Percentiles rank a stretch among this genome's conserved stretches.
Conservation (phyloP, 2,329 filamentous ascomycete genomes). For the Tothia fuscella region DNA sequence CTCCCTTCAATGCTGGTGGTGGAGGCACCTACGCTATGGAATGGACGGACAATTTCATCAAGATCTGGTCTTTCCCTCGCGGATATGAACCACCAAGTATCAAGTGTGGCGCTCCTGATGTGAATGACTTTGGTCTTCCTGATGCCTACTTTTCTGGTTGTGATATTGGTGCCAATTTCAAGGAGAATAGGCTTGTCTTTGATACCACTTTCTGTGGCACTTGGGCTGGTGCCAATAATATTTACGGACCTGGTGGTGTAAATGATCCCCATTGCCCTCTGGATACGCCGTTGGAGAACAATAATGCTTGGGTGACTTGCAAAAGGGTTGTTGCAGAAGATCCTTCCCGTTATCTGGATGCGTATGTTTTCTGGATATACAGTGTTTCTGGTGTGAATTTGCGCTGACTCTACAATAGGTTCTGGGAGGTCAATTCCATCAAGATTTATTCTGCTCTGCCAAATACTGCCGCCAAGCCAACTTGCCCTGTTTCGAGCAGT, state of each 20-base stretch:
- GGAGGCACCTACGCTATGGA: slow-evolving; percentile 25
- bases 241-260: slow-evolving; percentile 18
- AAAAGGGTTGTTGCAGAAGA: slow-evolving; percentile 22
- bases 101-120: slow-evolving; percentile 38
- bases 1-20: slow-evolving; percentile 12
- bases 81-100: slow-evolving; percentile 29
- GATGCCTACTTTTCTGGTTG: slow-evolving; percentile 48
- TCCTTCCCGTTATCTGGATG: slow-evolving; percentile 16
- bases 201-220: slow-evolving; percentile 30
- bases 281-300: too few relatives aligned
- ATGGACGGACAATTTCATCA: slow-evolving; percentile 17
- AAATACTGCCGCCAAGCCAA: slow-evolving; percentile 24
- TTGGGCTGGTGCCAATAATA: slow-evolving; percentile 21
- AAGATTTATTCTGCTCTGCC: slow-evolving; percentile 24
- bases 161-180: slow-evolving; percentile 25
- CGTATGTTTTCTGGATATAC: neutral
- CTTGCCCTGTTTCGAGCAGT: slow-evolving; percentile 22
- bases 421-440: slow-evolving; percentile 31
- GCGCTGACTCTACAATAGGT: slow-evolving; percentile 17
- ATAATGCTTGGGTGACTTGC: neutral
- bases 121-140: slow-evolving; percentile 49
- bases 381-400: neutral
- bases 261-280: slow-evolving; percentile 20
- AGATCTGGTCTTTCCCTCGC: slow-evolving; percentile 18
- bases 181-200: slow-evolving; percentile 27